A percentile compares a stretch with the other conserved stretches of the same genome.
These are phyloP conservation scores for Vigna unguiculata DNA, from an alignment of 306 rosid species.

Conservation along the genomic window DNA sequence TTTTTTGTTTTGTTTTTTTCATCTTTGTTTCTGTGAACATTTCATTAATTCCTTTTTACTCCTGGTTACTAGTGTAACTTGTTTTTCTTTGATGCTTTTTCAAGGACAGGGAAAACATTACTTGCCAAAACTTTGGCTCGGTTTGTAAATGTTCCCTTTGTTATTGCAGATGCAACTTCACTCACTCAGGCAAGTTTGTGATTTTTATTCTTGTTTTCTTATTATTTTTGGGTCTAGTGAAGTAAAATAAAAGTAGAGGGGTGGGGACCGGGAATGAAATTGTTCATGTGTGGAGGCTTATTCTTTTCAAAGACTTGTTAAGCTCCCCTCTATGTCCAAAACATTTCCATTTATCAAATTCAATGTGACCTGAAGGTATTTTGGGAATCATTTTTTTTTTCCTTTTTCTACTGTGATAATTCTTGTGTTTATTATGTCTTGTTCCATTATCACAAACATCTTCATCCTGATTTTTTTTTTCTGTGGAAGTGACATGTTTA, in stretches of 20 bases:
- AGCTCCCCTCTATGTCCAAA: constrained; percentile 4
- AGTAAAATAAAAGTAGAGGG: not conserved
- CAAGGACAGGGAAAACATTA: constrained; percentile 99
- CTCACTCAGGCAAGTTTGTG: constrained; percentile 88
- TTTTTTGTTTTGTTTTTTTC: too few species aligned
- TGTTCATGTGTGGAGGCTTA: constrained; percentile 1
- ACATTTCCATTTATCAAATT: constrained; percentile 32
- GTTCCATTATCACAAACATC: not conserved
- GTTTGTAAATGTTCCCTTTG: constrained; percentile 96
- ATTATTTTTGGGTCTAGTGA: not conserved
- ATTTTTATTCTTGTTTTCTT: constrained; percentile 39
- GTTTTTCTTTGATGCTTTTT: constrained; percentile 64
- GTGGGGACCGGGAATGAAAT: not conserved
- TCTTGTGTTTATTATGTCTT: not conserved
- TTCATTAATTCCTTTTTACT: constrained; percentile 6
- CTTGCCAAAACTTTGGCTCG: constrained; percentile 99
- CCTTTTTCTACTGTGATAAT: constrained; percentile 14
- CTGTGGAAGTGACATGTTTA: constrained; percentile 20
- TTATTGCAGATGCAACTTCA: constrained; percentile 96
- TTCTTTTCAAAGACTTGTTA: constrained; percentile 20
- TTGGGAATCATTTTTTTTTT: constrained; percentile 6
- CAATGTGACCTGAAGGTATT: not conserved
- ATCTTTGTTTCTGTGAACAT: constrained; percentile 23
- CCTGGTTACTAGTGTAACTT: constrained; percentile 63
- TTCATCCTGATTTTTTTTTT: constrained; percentile 33